Base-by-base conservation (phyloP, 2,329 filamentous ascomycete species). In the Phialemoniopsis sp. region DNA sequence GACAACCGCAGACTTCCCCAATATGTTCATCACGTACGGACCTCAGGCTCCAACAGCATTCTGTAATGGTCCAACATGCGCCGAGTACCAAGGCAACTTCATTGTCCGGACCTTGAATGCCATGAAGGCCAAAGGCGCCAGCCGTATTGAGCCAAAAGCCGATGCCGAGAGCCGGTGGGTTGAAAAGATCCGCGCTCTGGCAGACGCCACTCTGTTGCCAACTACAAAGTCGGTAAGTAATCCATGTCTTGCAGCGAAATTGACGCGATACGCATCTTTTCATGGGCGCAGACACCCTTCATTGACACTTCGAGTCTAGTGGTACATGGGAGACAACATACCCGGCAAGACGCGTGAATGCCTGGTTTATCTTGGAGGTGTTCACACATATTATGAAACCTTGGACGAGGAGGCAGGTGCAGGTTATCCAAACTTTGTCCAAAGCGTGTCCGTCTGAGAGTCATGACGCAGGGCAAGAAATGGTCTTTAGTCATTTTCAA, bases 241-340 rank as follows among this genome's bases (percentile, higher is more conserved):
- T n/a, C n/a, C n/a, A n/a, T n/a, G n/a, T n/a, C n/a, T n/a, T n/a
- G n/a, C n/a, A n/a, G n/a, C n/a, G n/a, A n/a, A n/a, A n/a, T n/a
- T n/a, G n/a, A n/a, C n/a, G n/a, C n/a, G n/a, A n/a, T n/a, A n/a
- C n/a, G n/a, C n/a, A n/a, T n/a, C n/a, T n/a, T n/a, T n/a, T n/a
- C n/a, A n/a, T n/a, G n/a, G n/a, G n/a, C n/a, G n/a, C n/a, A n/a
- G n/a, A n/a, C n/a, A n/a, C n/a, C n/a, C n/a, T n/a, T n/a, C n/a
- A 26, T 10, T 26, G 10, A 26, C 10, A 10, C 6, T 10, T 26
- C 10, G 21, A 6, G 6, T 26, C 13, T 46, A 45, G 12, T 50
- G 48, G 49, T 54, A 49, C n/a, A 36, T 46, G 14, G 51, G 51
- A 3, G 45, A 34, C 19, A 54, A 54, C 32, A 52, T 54, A 13